Evolutionary conservation across 2,329 filamentous ascomycete genomes (phyloP).

Genomic region (Colletotrichum sp.): DNA sequence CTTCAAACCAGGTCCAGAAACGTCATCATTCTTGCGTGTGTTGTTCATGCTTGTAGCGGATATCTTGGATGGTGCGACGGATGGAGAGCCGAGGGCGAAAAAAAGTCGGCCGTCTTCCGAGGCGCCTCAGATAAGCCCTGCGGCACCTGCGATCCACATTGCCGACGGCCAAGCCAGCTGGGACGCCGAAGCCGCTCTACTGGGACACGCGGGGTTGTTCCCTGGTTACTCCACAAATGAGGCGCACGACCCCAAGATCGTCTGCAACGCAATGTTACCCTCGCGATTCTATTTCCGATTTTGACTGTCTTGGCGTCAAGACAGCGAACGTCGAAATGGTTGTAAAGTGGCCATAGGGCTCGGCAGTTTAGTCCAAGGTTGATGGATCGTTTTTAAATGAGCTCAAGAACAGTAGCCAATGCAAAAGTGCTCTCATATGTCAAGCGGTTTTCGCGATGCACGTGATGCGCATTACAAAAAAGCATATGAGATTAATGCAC

Average conservation of each 20-base stretch:
- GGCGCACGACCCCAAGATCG: neutral
- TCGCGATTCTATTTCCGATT: neutral
- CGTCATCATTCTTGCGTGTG: neutral
- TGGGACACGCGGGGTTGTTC: neutral
- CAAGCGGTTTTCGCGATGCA: too few species aligned
- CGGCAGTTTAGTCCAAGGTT: neutral
- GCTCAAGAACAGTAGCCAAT: too few species aligned
- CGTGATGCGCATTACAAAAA: too few species aligned
- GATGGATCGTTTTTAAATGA: neutral
- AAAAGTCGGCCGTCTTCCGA: neutral
- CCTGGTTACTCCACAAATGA: neutral
- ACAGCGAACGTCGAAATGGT: neutral
- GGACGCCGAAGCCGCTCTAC: neutral
- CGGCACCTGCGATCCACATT: neutral
- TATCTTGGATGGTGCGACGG: neutral
- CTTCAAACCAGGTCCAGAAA: neutral
- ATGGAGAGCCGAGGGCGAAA: neutral
- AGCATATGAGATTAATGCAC: too few species aligned
- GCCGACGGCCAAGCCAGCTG: neutral
- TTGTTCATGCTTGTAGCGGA: neutral
- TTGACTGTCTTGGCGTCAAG: neutral
- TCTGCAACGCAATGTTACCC: neutral
- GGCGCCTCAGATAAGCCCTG: neutral
- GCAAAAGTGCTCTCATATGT: too few species aligned
- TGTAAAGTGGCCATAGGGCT: fast-evolving